phyloP scores from a whole-genome alignment of 306 rosid genomes.

The Senna tora region DNA sequence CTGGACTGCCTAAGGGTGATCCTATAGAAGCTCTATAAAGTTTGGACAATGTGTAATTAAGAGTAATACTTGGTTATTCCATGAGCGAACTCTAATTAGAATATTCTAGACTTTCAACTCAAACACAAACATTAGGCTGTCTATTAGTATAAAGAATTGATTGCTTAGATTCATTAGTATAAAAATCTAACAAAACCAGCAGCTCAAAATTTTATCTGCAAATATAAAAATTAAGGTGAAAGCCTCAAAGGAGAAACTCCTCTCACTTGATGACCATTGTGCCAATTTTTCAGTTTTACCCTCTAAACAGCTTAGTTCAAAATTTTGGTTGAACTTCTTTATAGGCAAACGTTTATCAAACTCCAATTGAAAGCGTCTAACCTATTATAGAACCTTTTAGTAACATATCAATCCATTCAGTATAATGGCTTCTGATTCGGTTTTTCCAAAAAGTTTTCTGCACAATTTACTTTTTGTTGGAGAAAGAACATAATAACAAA shows the following conservation, averaged over 20 bases:
- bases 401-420: background rate
- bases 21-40: background rate
- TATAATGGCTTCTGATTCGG: background rate
- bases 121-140: background rate
- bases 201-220: background rate
- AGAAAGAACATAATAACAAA: background rate
- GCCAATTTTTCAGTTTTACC: background rate
- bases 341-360: background rate
- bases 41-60: background rate
- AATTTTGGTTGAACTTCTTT: background rate
- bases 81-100: background rate
- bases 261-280: background rate
- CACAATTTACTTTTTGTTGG: background rate
- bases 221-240: background rate
- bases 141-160: background rate
- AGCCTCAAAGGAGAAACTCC: background rate
- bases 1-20: background rate
- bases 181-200: background rate
- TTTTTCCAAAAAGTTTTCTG: background rate
- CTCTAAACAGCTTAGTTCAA: background rate
- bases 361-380: background rate
- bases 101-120: background rate
- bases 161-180: background rate
- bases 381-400: background rate
- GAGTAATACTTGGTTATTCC: background rate